Base-by-base conservation (phyloP, 2,329 filamentous ascomycete species). In the Phaeosphaeria sp. region DNA sequence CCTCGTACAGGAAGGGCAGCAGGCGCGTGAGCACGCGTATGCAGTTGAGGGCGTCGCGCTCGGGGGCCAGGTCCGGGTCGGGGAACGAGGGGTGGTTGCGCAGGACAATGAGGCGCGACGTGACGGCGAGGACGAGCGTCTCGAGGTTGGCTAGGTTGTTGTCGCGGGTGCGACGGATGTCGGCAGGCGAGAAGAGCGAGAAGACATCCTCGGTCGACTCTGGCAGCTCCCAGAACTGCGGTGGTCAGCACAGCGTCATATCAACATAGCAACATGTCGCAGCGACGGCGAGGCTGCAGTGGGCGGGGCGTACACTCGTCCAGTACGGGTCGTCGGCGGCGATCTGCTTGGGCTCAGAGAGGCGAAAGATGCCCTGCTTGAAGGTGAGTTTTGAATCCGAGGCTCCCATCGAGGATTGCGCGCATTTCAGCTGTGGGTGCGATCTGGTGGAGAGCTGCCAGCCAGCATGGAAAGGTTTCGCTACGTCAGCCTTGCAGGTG, bases 361-460 rank as follows among this genome's bases (percentile, higher is more conserved):
- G 87, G 75, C 91, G 89, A 83, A 98, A 97, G 82, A 98, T 96
- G 80, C 93, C 94, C 81, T 96, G 92, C 81, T 97, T 98, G 86
- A 99, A 98, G 75, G 94, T 92, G 75, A 98, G 89, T 86, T 98
- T 98, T 73, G 94, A 98, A 82, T 98, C 94, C 80, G 94, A 97
- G 76, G 94, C 94, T 79, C 95, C 95, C 95, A 99, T 99, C 67
- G 78, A n/a, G n/a, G n/a, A n/a, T n/a, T n/a, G n/a, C n/a, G n/a
- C n/a, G 64, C 73, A 74, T 74, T 63, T 68, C 72, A 74, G n/a
- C n/a, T n/a, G n/a, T n/a, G n/a, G n/a, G n/a, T n/a, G n/a, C n/a
- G n/a, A n/a, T n/a, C 11, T 30, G 25, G 25, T 30, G 25, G 25
- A 30, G n/a, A n/a, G n/a, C n/a, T n/a, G n/a, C n/a, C n/a, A n/a